Conservation (phyloP, 371 early-diverging fungal species). For the Neoconidiobolus thromboides region DNA sequence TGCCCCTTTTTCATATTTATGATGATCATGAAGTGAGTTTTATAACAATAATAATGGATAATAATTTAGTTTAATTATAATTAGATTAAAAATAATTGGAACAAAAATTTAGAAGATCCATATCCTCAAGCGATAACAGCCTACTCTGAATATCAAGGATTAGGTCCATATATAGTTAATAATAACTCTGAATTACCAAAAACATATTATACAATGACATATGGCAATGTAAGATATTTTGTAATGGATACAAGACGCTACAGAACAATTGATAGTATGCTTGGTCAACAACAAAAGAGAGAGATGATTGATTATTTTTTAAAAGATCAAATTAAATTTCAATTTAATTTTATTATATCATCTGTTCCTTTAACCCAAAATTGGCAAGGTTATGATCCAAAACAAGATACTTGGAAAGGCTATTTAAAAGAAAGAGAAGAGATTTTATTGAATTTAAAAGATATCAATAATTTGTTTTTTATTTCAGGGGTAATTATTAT, state of each 20-base stretch:
- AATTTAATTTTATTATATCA: constrained; percentile 21
- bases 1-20: constrained; percentile 23
- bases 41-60: constrained; percentile 3
- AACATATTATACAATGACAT: constrained; percentile 18
- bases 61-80: neutral
- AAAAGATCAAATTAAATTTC: constrained; percentile 15
- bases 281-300: constrained; percentile 14
- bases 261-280: constrained; percentile 19
- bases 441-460: constrained; percentile 13
- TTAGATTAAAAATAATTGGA: constrained; percentile 22
- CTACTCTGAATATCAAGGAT: constrained; percentile 22
- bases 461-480: constrained; percentile 18
- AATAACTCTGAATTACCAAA: neutral
- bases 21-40: constrained; percentile 21
- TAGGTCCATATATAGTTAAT: constrained; percentile 5
- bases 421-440: constrained; percentile 19
- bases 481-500: constrained; percentile 16
- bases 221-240: constrained; percentile 21
- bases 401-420: constrained; percentile 24
- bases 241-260: constrained; percentile 25
- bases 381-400: constrained; percentile 17
- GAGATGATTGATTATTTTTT: neutral
- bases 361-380: constrained; percentile 20
- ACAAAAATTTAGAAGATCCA: constrained; percentile 11
- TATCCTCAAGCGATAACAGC: constrained; percentile 18